Conservation (phyloP, 2,329 filamentous ascomycete species). For the Colletotrichum sp. region DNA sequence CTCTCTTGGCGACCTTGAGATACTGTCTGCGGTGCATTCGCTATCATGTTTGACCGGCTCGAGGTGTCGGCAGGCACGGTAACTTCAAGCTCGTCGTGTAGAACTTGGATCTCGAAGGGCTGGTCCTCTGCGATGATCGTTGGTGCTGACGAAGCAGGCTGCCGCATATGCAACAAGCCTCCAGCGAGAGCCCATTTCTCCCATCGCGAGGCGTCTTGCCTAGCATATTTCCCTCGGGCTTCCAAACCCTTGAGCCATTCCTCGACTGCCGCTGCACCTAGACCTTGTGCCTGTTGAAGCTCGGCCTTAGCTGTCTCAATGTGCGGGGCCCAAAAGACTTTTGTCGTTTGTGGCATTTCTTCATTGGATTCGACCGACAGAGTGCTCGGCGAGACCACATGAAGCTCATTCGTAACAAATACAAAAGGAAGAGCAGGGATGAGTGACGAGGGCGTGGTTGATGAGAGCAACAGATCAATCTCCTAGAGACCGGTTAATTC, state of each 20-base stretch:
- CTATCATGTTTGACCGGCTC: background rate
- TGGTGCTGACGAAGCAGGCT: background rate
- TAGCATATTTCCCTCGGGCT: conserved; percentile 62
- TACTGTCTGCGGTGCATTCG: background rate
- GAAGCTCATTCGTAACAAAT: conserved; percentile 64
- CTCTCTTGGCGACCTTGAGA: background rate
- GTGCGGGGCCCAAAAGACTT: conserved; percentile 67
- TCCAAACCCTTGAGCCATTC: conserved; percentile 83
- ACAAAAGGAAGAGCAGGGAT: conserved; percentile 73
- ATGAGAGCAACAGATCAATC: conserved; percentile 69
- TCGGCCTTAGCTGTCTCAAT: conserved; percentile 67
- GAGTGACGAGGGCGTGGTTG: conserved; percentile 63
- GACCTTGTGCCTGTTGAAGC: conserved; percentile 65
- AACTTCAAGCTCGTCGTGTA: background rate
- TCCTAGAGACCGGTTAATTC: conserved; percentile 57
- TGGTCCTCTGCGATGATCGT: background rate
- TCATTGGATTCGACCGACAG: conserved; percentile 57
- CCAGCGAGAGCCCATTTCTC: conserved; percentile 71
- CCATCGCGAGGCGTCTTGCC: conserved; percentile 71
- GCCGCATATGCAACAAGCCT: conserved; percentile 42
- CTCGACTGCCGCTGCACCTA: conserved; percentile 71
- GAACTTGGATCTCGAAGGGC: background rate
- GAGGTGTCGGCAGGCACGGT: background rate
- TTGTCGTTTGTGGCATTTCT: conserved; percentile 58
- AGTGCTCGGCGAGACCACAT: conserved; percentile 62